phyloP scores from a whole-genome alignment of 768 basidiomycete species.

The Hericium erinaceus region DNA sequence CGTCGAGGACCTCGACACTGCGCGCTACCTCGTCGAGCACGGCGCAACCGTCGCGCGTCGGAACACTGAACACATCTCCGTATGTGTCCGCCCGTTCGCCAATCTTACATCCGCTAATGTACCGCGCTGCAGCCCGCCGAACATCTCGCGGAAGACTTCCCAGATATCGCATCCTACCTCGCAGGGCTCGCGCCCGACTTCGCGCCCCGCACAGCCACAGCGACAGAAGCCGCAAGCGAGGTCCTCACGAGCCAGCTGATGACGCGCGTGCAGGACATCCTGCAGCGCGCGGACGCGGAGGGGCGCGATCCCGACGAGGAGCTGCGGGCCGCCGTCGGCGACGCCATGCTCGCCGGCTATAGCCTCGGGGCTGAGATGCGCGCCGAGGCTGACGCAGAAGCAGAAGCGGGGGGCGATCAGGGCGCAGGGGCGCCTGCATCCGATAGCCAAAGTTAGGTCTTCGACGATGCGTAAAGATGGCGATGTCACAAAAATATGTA shows the following conservation, averaged over 20 bases:
- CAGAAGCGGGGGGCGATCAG: too few species aligned
- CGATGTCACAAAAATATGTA: too few species aligned
- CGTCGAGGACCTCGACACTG: conserved; percentile 74
- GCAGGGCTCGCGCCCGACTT: conserved; percentile 25
- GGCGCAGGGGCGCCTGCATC: too few species aligned
- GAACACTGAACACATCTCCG: conserved; percentile 71
- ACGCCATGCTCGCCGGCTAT: conserved; percentile 56
- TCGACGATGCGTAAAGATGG: too few species aligned
- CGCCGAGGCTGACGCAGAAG: not conserved
- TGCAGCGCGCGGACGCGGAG: conserved; percentile 45
- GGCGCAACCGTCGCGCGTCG: conserved; percentile 56
- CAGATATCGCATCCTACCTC: conserved; percentile 54
- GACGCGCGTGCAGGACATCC: conserved; percentile 55
- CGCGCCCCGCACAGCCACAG: conserved; percentile 13
- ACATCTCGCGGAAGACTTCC: conserved; percentile 63
- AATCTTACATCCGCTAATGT: too few species aligned
- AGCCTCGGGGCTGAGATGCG: conserved; percentile 31
- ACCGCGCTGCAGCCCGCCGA: conserved; percentile 47
- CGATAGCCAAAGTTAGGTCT: too few species aligned
- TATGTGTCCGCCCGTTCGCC: conserved; percentile 28
- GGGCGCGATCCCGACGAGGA: conserved; percentile 54
- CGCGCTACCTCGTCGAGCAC: conserved; percentile 66
- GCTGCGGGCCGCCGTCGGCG: conserved; percentile 51
- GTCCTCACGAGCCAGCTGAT: conserved; percentile 60
- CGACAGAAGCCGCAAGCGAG: conserved; percentile 50